phyloP scores from a whole-genome alignment of 2,329 filamentous ascomycete genomes.

The Penicillium sp. region DNA sequence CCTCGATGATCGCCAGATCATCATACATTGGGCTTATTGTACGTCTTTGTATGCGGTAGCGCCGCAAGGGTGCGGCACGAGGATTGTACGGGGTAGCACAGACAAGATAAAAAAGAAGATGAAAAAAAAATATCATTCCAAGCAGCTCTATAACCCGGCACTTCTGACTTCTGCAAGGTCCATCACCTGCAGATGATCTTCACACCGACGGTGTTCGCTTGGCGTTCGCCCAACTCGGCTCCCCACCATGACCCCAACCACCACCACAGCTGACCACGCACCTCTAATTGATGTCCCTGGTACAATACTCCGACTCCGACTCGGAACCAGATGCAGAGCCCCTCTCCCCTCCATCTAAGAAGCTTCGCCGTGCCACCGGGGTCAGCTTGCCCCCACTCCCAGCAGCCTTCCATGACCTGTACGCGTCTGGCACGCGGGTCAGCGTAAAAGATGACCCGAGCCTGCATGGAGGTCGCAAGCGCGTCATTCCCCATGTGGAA shows the following conservation, averaged over 20 bases:
- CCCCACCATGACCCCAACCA: neutral
- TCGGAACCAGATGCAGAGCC: slow-evolving; percentile 39
- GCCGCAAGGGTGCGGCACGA: neutral
- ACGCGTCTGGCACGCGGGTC: slow-evolving; percentile 75
- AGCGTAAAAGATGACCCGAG: slow-evolving; percentile 77
- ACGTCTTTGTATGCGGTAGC: neutral
- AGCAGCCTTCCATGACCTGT: slow-evolving; percentile 79
- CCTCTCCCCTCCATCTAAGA: slow-evolving; percentile 25
- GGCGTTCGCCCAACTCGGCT: neutral
- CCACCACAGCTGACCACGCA: neutral
- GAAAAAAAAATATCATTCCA: neutral
- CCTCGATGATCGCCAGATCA: neutral
- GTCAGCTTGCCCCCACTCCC: slow-evolving; percentile 70
- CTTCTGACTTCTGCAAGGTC: neutral
- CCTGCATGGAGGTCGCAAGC: slow-evolving; percentile 80
- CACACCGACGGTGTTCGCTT: neutral
- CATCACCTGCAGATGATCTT: neutral
- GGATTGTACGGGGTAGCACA: neutral
- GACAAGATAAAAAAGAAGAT: neutral
- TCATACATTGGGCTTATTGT: neutral
- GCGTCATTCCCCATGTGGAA: slow-evolving; percentile 76
- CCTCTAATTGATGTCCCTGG: slow-evolving; percentile 54
- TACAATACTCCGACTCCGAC: slow-evolving; percentile 59
- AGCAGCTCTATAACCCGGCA: neutral
- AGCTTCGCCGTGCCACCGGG: slow-evolving; percentile 17